Conservation (phyloP, 768 basidiomycete species). For the Pleurotus tuber-regium region DNA sequence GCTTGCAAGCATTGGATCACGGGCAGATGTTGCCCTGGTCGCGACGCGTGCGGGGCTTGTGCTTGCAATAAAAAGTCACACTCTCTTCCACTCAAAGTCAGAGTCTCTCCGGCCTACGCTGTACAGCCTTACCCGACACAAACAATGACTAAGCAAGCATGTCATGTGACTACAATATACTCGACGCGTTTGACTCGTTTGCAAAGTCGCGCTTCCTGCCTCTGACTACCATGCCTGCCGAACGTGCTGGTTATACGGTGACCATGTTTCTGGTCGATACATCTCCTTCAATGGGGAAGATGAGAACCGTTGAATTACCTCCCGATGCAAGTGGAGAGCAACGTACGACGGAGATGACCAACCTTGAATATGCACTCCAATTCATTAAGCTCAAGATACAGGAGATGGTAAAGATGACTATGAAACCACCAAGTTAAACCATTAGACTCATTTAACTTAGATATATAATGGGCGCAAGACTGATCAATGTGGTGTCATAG, state of each 20-base stretch:
- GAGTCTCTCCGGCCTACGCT: too few species aligned
- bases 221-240: constrained; percentile 59
- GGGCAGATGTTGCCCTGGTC: constrained; percentile 6
- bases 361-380: constrained; percentile 79
- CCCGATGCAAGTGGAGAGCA: constrained; percentile 49
- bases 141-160: too few species aligned
- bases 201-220: neutral
- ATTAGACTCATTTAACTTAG: too few species aligned
- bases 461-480: constrained; percentile 92
- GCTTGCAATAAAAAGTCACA: constrained; percentile 10
- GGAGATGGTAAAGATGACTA: constrained; percentile 85
- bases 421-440: too few species aligned
- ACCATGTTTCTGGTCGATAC: constrained; percentile 90
- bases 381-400: constrained; percentile 90
- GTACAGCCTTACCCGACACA: too few species aligned
- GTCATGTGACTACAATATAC: neutral
- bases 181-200: constrained; percentile 2
- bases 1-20: constrained; percentile 10
- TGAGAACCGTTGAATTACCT: constrained; percentile 54
- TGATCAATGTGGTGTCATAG: constrained; percentile 87
- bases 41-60: constrained; percentile 8
- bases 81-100: too few species aligned
- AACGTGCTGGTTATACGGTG: constrained; percentile 81
- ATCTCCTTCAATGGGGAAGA: constrained; percentile 80
- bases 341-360: constrained; percentile 59